Percentiles rank a stretch among this genome's conserved stretches.
Evolutionary conservation across 352 stramenopile genomes (phyloP).

Genomic region (Pythium myriotylum): DNA sequence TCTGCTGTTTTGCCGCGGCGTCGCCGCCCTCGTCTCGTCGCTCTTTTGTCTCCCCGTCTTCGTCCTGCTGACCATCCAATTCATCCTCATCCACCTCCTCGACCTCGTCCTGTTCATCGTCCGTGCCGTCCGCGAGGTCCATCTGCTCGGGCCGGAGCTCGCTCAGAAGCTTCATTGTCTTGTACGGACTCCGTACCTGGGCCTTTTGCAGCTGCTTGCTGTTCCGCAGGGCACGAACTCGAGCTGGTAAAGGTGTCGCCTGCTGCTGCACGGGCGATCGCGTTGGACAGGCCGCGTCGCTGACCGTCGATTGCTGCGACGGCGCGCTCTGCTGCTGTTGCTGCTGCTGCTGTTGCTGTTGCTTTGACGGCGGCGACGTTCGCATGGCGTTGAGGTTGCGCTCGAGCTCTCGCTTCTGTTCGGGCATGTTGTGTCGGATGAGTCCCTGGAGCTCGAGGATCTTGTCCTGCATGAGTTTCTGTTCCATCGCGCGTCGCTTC

Average conservation of each 20-base stretch:
- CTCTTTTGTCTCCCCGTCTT: slow-evolving; percentile 12
- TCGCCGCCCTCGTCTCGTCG: slow-evolving; percentile 9
- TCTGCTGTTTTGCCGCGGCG: slow-evolving; percentile 1
- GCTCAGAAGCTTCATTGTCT: slow-evolving; percentile 26
- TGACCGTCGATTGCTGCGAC: not conserved
- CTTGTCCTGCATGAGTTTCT: slow-evolving; percentile 79
- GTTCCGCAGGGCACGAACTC: slow-evolving; percentile 12
- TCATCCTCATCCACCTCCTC: slow-evolving; percentile 16
- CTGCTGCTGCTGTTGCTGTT: not conserved
- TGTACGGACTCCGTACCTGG: slow-evolving; percentile 21
- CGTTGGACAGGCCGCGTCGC: slow-evolving; percentile 2
- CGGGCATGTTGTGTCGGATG: slow-evolving; percentile 54
- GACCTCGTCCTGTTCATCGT: slow-evolving; percentile 16
- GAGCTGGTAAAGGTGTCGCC: not conserved
- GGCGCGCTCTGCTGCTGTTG: not conserved
- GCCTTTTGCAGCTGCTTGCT: slow-evolving; percentile 18
- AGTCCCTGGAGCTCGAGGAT: slow-evolving; percentile 73
- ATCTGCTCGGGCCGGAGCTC: slow-evolving; percentile 19
- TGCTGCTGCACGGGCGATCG: slow-evolving; percentile 10
- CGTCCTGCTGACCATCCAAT: slow-evolving; percentile 8
- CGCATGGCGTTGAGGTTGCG: slow-evolving; percentile 30
- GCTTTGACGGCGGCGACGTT: slow-evolving; percentile 16
- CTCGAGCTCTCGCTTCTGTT: slow-evolving; percentile 43
- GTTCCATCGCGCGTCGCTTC: slow-evolving; percentile 60
- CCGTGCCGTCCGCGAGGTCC: slow-evolving; percentile 11